A percentile compares a stretch with the other conserved stretches of the same genome.
Evolutionary conservation across 495 filamentous ascomycete genomes (phyloP).

Genomic region (Tuber magnatum): DNA sequence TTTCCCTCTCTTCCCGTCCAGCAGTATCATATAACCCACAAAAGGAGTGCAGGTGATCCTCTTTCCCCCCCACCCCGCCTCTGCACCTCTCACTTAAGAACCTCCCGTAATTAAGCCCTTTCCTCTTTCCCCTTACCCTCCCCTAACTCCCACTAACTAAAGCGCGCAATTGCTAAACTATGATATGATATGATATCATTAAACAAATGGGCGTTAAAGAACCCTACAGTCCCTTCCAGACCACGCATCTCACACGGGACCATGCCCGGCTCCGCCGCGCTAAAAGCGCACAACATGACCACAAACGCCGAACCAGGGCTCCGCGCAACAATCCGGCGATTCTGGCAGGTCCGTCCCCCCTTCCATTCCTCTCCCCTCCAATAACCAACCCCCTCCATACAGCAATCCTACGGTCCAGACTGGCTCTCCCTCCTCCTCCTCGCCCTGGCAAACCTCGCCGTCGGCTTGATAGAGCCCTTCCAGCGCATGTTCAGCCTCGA

Average conservation of each 20-base stretch:
- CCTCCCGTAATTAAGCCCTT: not conserved
- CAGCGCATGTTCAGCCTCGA: conserved; percentile 76
- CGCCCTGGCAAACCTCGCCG: conserved; percentile 22
- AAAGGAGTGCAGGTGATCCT: not conserved
- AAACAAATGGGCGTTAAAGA: not conserved
- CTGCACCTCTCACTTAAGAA: not conserved
- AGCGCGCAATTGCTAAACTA: not conserved
- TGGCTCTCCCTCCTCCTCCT: conserved; percentile 72
- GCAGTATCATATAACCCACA: not conserved
- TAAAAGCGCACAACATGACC: conserved; percentile 20
- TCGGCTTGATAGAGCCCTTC: conserved; percentile 68
- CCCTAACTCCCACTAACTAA: not conserved
- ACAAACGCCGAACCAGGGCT: not conserved
- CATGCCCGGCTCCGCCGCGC: conserved; percentile 29
- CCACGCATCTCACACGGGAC: not conserved
- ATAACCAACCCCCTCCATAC: not conserved
- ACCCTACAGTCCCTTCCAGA: not conserved
- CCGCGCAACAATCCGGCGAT: conserved; percentile 16
- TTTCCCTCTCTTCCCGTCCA: not conserved
- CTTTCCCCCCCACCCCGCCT: not conserved
- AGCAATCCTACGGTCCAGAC: conserved; percentile 79
- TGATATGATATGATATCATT: too few relatives aligned
- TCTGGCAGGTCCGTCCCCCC: conserved; percentile 27
- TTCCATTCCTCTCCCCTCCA: not conserved
- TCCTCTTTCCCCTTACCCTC: not conserved